Conservation (phyloP, 371 early-diverging fungal genomes). For the Rhizopus delemar region DNA sequence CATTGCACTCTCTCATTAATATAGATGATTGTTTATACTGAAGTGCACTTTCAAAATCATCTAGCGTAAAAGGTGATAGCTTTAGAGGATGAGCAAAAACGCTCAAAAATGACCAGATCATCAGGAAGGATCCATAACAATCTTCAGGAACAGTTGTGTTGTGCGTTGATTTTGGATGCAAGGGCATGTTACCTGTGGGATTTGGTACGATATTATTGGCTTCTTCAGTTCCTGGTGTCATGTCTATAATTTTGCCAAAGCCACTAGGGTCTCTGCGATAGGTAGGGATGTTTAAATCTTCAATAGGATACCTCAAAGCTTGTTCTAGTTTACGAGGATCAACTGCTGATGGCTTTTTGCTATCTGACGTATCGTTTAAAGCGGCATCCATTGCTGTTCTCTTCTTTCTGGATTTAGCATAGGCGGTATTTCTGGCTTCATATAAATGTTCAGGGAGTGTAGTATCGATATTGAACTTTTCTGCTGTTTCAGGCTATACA, state of each 20-base stretch:
- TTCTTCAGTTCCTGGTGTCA: conserved; percentile 33
- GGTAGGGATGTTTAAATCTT: conserved; percentile 56
- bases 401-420: conserved; percentile 50
- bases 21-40: conserved; percentile 23
- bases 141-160: conserved; percentile 34
- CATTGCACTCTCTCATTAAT: conserved; percentile 39
- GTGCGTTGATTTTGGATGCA: conserved; percentile 24
- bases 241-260: conserved; percentile 32
- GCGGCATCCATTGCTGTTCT: conserved; percentile 17
- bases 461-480: conserved; percentile 53
- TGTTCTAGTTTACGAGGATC: conserved; percentile 39
- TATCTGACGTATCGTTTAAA: conserved; percentile 2
- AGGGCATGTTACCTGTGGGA: conserved; percentile 36
- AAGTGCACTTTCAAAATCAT: conserved; percentile 49
- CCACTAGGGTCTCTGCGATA: conserved; percentile 40
- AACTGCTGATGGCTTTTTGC: conserved; percentile 1
- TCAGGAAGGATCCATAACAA: conserved; percentile 39
- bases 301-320: conserved; percentile 59
- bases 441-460: conserved; percentile 52
- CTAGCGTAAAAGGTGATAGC: conserved; percentile 44
- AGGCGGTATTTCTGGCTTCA: conserved; percentile 42
- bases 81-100: conserved; percentile 43
- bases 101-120: conserved; percentile 50
- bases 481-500: conserved; percentile 38
- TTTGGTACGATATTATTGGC: conserved; percentile 19